Conservation (phyloP, 495 filamentous ascomycete genomes). For the Glarea lozoyensis region DNA sequence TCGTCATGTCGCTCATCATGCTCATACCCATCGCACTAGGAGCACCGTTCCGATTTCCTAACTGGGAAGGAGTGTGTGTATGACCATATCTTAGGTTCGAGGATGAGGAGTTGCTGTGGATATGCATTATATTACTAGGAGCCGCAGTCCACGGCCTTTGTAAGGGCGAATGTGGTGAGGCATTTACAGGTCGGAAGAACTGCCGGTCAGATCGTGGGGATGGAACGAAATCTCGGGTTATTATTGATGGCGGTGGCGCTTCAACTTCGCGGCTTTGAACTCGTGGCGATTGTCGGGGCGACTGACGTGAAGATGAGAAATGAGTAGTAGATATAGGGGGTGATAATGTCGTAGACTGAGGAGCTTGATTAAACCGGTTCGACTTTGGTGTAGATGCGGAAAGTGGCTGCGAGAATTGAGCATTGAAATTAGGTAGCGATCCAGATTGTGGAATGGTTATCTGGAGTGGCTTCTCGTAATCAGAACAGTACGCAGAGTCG, state of each 20-base stretch:
- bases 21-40: slow-evolving; percentile 37
- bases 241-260: slow-evolving; percentile 1
- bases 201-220: slow-evolving; percentile 43
- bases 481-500: slow-evolving; percentile 44
- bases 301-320: too few species aligned
- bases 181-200: slow-evolving; percentile 44
- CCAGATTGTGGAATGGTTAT: neutral
- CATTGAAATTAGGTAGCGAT: neutral
- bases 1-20: slow-evolving; percentile 25
- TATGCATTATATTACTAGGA: slow-evolving; percentile 17
- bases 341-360: neutral
- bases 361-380: neutral
- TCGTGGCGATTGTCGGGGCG: slow-evolving; percentile 2
- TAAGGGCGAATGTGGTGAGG: slow-evolving; percentile 44
- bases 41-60: slow-evolving; percentile 23
- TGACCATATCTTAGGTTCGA: slow-evolving; percentile 23
- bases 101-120: slow-evolving; percentile 19
- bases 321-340: neutral
- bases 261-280: neutral
- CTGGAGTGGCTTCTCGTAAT: slow-evolving; percentile 30
- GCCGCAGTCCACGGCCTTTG: slow-evolving; percentile 44
- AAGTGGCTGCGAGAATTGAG: neutral
- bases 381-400: neutral
- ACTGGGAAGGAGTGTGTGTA: slow-evolving; percentile 33
- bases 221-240: slow-evolving; percentile 29